Percentiles rank a stretch among this genome's conserved stretches.
Evolutionary conservation across 164 flowering plant species (phyloP).

Genomic region (Magnolia officinalis): DNA sequence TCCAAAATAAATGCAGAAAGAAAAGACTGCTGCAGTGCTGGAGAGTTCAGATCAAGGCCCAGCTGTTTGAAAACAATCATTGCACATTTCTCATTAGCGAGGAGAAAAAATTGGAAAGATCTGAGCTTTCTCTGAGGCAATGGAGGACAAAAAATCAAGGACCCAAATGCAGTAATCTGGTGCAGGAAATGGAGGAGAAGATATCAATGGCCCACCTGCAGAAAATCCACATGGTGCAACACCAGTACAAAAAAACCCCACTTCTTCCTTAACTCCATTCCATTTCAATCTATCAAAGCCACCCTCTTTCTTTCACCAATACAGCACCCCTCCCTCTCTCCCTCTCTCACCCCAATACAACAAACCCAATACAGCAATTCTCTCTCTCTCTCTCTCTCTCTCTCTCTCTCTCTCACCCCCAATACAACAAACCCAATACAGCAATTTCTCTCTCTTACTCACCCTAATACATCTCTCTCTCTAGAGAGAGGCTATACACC

Average conservation of each 20-base stretch:
- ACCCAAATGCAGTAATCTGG: not conserved
- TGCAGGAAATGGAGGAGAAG: not conserved
- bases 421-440: no score
- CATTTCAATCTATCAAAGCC: not conserved
- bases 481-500: not conserved
- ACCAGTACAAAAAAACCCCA: not conserved
- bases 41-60: constrained; percentile 5
- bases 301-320: not conserved
- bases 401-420: constrained; percentile 6
- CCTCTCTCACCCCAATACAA: not conserved
- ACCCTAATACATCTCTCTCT: no score
- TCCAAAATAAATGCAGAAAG: constrained; percentile 33
- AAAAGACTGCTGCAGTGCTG: not conserved
- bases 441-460: not conserved
- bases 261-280: not conserved
- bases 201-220: not conserved
- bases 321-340: not conserved
- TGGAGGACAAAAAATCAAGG: constrained; percentile 1
- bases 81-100: not conserved
- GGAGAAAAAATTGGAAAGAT: not conserved
- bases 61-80: not conserved
- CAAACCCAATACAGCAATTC: not conserved
- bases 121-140: not conserved
- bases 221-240: constrained; percentile 1
- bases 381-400: constrained; percentile 6